These are phyloP conservation scores for Eucalyptus albens DNA, from an alignment of 345 rosid genomes.

Conservation along the genomic window DNA sequence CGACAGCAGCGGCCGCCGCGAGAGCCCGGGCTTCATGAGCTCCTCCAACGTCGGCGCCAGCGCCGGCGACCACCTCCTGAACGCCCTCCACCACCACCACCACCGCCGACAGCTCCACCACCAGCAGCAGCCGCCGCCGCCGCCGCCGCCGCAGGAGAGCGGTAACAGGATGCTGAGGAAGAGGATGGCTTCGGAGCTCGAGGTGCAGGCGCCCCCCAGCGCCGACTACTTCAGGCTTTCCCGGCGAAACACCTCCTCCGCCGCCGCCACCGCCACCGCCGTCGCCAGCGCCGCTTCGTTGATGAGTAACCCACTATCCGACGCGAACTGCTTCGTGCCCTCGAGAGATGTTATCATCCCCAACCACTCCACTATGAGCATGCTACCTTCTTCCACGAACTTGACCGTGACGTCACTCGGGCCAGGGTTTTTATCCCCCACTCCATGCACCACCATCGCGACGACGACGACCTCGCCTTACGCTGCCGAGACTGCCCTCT, in stretches of 20 bases:
- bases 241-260: conserved; percentile 4
- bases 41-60: neutral
- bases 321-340: neutral
- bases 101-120: neutral
- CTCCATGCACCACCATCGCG: conserved; percentile 9
- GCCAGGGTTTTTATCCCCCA: conserved; percentile 22
- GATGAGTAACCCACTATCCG: neutral
- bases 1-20: neutral
- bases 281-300: neutral
- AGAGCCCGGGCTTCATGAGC: neutral
- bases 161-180: conserved; percentile 52
- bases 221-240: neutral
- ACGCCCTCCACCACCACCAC: neutral
- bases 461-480: conserved; percentile 8
- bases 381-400: conserved; percentile 16
- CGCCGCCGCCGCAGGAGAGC: neutral
- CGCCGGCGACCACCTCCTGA: neutral
- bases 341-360: neutral
- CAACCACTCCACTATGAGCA: conserved; percentile 53
- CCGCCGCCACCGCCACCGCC: neutral
- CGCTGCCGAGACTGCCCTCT: conserved; percentile 72
- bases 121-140: neutral
- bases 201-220: conserved; percentile 20
- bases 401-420: conserved; percentile 45
- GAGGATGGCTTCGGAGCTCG: conserved; percentile 57